Percentiles rank a stretch among this genome's conserved stretches.
Evolutionary conservation across 306 rosid species (phyloP).

Genomic region (Acacia crassicarpa): DNA sequence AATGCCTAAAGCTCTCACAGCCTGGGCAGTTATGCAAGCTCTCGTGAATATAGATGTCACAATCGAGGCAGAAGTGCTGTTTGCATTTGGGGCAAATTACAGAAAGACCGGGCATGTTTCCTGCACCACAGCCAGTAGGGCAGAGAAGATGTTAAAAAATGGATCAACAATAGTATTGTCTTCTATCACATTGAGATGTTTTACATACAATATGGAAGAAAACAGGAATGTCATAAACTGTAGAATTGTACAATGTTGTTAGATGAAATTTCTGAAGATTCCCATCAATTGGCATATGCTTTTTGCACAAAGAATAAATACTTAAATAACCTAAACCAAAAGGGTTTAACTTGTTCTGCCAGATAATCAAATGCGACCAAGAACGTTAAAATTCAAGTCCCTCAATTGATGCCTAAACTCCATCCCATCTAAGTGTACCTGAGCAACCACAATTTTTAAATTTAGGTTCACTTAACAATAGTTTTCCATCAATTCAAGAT

Average conservation of each 20-base stretch:
- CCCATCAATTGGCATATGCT: not conserved
- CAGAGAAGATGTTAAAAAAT: not conserved
- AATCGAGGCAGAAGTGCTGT: slow-evolving; percentile 84
- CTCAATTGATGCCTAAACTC: too few species aligned
- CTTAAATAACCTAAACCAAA: slow-evolving; percentile 1
- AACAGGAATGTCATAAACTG: not conserved
- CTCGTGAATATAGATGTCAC: slow-evolving; percentile 86
- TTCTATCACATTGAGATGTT: not conserved
- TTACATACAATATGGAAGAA: not conserved
- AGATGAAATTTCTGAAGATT: not conserved
- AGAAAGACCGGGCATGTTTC: slow-evolving; percentile 65
- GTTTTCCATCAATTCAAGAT: not conserved
- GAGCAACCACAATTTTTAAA: not conserved
- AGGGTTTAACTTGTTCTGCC: slow-evolving; percentile 1
- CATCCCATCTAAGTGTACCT: not conserved
- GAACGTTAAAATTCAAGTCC: not conserved
- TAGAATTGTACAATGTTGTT: not conserved
- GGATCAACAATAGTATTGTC: not conserved
- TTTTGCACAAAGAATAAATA: slow-evolving; percentile 11
- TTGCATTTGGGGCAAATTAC: slow-evolving; percentile 86
- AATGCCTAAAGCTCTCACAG: slow-evolving; percentile 77
- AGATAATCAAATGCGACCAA: slow-evolving; percentile 7
- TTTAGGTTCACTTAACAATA: not conserved
- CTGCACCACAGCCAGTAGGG: slow-evolving; percentile 46
- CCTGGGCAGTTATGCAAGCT: slow-evolving; percentile 98